A percentile compares a stretch with the other conserved stretches of the same genome.
These are phyloP conservation scores for Naegleria fowleri DNA, from an alignment of 208 protist species.

Conservation along the genomic window DNA sequence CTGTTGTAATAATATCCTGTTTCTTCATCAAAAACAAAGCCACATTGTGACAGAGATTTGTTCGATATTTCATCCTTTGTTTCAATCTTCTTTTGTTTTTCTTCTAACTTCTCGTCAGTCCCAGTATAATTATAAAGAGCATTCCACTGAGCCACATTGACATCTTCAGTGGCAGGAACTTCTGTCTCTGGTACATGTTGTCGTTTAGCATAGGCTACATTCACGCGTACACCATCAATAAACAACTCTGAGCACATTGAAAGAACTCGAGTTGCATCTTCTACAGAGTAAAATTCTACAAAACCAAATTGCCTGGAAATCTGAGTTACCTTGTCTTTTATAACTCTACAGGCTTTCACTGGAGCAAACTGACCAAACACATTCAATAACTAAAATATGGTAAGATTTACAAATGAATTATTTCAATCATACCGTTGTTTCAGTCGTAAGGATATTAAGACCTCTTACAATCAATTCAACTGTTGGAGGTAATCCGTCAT, in stretches of 20 bases:
- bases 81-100: neutral
- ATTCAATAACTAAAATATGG: neutral
- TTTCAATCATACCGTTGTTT: neutral
- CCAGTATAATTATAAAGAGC: conserved; percentile 1
- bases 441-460: neutral
- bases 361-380: neutral
- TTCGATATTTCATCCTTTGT: neutral
- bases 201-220: neutral
- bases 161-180: neutral
- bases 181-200: neutral
- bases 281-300: neutral
- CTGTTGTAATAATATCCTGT: conserved; percentile 23
- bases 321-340: neutral
- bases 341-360: neutral
- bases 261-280: neutral
- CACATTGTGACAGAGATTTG: neutral
- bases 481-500: neutral
- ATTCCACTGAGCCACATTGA: neutral
- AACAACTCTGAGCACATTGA: neutral
- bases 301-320: conserved; percentile 9
- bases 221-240: neutral
- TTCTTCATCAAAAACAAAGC: neutral
- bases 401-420: neutral
- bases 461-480: neutral
- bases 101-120: neutral